Base-by-base conservation (phyloP, 1,284 basidiomycete genomes). In the Moesziomyces globuligerus region DNA sequence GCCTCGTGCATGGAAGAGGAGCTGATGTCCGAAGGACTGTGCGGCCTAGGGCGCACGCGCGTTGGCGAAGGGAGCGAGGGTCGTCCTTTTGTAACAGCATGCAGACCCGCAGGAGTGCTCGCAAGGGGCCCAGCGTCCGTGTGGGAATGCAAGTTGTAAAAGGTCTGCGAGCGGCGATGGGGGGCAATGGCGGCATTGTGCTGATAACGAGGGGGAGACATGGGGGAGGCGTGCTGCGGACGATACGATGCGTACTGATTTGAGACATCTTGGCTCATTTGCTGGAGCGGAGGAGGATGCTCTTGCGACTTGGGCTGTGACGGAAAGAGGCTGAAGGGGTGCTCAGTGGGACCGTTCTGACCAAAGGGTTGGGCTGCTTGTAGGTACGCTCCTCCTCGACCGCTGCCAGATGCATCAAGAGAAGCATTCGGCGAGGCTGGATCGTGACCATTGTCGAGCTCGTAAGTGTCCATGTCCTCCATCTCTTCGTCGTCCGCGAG, bases 391-490 rank as follows among this genome's bases (percentile, higher is more conserved):
- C 25, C 29, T 9, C 28, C 43, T 20, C 15, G 41, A 7, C 7
- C 17, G 32, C 36, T 4, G 10, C 28, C 46, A 21, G 10, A 23
- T 6, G 41, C 24, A 5, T 44, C 41, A 11, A 45, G 42, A 3
- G 26, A 23, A 7, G 24, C 37, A 0, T 42, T 38, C 10, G 58
- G 46, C 28, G 51, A 50, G 36, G 20, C 28, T 1, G 38, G 8
- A 11, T 54, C 52, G 9, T 48, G 39, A n/a, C 62, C 58, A 28
- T 68, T 54, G 25, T 56, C 53, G 40, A 68, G 58, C 42, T 68
- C 65, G 40, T 62, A 62, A 18, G 53, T 41, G 21, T 68, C 50
- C 58, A 54, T 62, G 28, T 54, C 47, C 24, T 68, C 58, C 21
- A 49, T 34, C 7, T 54, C 55, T n/a, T 58, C 50, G 4, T 50